phyloP scores from a whole-genome alignment of 768 basidiomycete species.

The Lactarius quietus region DNA sequence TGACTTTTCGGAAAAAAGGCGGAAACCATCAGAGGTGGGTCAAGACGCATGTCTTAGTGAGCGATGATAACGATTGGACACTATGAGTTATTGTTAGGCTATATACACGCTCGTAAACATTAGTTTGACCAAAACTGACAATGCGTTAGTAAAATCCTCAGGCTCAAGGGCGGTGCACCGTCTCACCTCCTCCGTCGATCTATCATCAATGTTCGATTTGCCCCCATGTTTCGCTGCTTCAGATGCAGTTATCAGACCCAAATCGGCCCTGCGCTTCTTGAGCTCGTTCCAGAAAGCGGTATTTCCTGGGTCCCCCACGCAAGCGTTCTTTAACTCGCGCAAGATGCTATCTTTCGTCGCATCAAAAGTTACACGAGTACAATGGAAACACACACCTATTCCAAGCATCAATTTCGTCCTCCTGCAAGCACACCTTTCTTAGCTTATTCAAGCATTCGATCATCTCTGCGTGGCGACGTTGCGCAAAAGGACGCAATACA shows the following conservation, averaged over 20 bases:
- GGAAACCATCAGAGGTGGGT: not conserved
- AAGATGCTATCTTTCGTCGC: slow-evolving; percentile 49
- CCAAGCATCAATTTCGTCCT: slow-evolving; percentile 83
- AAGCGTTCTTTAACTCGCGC: slow-evolving; percentile 52
- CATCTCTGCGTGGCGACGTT: slow-evolving; percentile 62
- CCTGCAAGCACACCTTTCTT: slow-evolving; percentile 61
- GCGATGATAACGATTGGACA: not conserved
- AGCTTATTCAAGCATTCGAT: slow-evolving; percentile 67
- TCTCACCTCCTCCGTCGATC: slow-evolving; percentile 51
- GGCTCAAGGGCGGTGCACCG: not conserved
- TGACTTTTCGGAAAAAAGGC: not conserved
- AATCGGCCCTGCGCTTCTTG: slow-evolving; percentile 39
- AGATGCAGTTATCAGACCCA: slow-evolving; percentile 57
- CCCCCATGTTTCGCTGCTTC: slow-evolving; percentile 63
- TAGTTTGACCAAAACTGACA: slow-evolving; percentile 14
- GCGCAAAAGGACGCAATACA: slow-evolving; percentile 65
- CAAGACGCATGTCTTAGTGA: not conserved
- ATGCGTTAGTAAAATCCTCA: not conserved
- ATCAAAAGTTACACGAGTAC: slow-evolving; percentile 5
- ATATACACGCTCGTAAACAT: not conserved
- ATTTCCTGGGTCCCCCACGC: slow-evolving; percentile 55
- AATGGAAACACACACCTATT: slow-evolving; percentile 49
- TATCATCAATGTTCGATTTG: slow-evolving; percentile 53
- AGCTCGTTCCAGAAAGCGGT: slow-evolving; percentile 63
- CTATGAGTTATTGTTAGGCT: not conserved